phyloP scores from a whole-genome alignment of 2,329 filamentous ascomycete species.

The Cryphonectria parasitica region DNA sequence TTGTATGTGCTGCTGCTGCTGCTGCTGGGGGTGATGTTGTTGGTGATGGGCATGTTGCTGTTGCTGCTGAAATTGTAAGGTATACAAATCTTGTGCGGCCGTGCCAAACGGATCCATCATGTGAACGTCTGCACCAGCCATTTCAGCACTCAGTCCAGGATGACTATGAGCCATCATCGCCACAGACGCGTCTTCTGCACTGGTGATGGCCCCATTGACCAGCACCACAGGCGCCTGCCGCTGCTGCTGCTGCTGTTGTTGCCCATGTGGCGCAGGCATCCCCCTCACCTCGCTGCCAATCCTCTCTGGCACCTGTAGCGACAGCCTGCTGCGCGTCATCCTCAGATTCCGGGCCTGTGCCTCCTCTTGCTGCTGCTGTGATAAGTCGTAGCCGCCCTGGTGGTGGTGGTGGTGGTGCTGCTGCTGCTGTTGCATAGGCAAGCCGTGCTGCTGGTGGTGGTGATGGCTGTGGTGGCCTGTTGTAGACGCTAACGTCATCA shows the following conservation, averaged over 20 bases:
- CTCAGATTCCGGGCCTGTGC: constrained; percentile 27
- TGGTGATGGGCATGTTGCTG: constrained; percentile 15
- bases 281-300: constrained; percentile 37
- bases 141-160: background rate
- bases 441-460: constrained; percentile 13
- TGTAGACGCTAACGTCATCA: constrained; percentile 12
- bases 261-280: constrained; percentile 36
- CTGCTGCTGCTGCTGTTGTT: background rate
- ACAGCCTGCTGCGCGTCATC: constrained; percentile 55
- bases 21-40: constrained; percentile 7
- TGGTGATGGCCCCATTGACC: constrained; percentile 36
- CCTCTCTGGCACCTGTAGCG: constrained; percentile 61
- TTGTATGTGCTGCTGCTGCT: constrained; percentile 16
- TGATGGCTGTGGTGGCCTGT: background rate
- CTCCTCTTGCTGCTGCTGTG: constrained; percentile 14
- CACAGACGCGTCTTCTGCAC: background rate
- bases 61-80: constrained; percentile 1
- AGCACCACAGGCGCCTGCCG: constrained; percentile 34
- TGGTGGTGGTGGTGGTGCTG: constrained; percentile 16
- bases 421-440: constrained; percentile 14
- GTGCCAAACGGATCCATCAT: constrained; percentile 14
- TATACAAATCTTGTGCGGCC: constrained; percentile 6
- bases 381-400: constrained; percentile 9
- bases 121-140: background rate
- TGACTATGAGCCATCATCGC: constrained; percentile 4